Evolutionary conservation across 768 basidiomycete genomes (phyloP), one percentile per base, ranked within the genome.

Genomic region (Exsudoporus frostii): DNA sequence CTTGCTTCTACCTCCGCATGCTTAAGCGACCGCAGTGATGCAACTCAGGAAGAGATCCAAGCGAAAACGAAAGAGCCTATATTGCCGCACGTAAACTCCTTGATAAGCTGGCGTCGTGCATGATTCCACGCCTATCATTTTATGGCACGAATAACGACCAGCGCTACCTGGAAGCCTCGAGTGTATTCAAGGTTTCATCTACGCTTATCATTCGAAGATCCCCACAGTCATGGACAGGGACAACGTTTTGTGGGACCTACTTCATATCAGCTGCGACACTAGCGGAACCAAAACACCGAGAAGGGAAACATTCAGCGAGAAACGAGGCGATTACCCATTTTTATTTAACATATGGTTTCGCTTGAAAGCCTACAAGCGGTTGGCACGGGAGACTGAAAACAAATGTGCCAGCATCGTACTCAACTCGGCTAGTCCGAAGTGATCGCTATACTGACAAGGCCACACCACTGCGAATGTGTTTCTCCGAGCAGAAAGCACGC

Each of bases 401-500:
- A 15, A 37, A 38, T 34, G 7, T 7, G 14, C 24, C 42, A 29
- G 20, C 30, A 40, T 27, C 13, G 2, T 14, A 2, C 22, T 19
- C 9, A 6, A n/a, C n/a, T 17, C 14, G 14, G 4, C 45, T 39
- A 42, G 22, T 52, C 60, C 13, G 53, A 36, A 30, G 45, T 51
- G 22, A 61, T 54, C 9, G 60, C 56, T 11, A 67, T 51, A 30
- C 60, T 54, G n/a, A 45, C 51, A 19, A 67, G 52, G 20, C 65
- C 60, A 51, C 54, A 58, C 59, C 69, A 54, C n/a, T 38, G 38
- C 45, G 57, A 19, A 62, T 57, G 24, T 60, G 62, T 40, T 44
- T 57, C 50, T 11, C 78, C 77, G 7, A 78, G 48, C 10, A 79
- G 64, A 39, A 78, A 67, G 55, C 72, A 78, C 20, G 72, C 53